These are phyloP conservation scores for Vitis hybrid DNA, from an alignment of 177 flowering plant species.

Conservation along the genomic window DNA sequence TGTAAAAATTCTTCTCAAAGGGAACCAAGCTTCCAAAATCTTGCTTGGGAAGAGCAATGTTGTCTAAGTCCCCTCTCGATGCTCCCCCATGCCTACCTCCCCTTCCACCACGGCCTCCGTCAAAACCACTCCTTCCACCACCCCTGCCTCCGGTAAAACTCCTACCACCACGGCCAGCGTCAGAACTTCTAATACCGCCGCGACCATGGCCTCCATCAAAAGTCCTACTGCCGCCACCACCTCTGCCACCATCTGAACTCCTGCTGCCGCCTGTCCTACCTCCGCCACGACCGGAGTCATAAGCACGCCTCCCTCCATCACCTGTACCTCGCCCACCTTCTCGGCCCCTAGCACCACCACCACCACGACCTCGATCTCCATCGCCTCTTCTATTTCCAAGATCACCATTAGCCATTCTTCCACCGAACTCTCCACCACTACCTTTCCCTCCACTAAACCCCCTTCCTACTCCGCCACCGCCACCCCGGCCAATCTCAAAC, in stretches of 20 bases:
- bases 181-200: conserved; percentile 21
- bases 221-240: conserved; percentile 3
- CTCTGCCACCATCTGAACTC: conserved; percentile 4
- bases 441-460: conserved; percentile 20
- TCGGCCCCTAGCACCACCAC: conserved; percentile 6
- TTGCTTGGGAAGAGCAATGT: conserved; percentile 68
- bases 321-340: conserved; percentile 8
- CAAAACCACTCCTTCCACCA: conserved; percentile 29
- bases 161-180: conserved; percentile 28
- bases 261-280: conserved; percentile 8
- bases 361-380: conserved; percentile 17
- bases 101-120: conserved; percentile 37
- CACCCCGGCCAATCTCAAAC: conserved; percentile 30
- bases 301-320: background rate
- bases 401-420: conserved; percentile 9
- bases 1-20: conserved; percentile 85
- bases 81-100: conserved; percentile 46
- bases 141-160: conserved; percentile 20
- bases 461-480: conserved; percentile 12
- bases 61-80: conserved; percentile 58
- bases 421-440: conserved; percentile 5
- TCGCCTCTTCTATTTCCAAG: conserved; percentile 16
- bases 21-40: conserved; percentile 75
- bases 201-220: conserved; percentile 16
- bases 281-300: conserved; percentile 2